phyloP scores from a whole-genome alignment of 345 rosid species.

The Eucalyptus decipiens region DNA sequence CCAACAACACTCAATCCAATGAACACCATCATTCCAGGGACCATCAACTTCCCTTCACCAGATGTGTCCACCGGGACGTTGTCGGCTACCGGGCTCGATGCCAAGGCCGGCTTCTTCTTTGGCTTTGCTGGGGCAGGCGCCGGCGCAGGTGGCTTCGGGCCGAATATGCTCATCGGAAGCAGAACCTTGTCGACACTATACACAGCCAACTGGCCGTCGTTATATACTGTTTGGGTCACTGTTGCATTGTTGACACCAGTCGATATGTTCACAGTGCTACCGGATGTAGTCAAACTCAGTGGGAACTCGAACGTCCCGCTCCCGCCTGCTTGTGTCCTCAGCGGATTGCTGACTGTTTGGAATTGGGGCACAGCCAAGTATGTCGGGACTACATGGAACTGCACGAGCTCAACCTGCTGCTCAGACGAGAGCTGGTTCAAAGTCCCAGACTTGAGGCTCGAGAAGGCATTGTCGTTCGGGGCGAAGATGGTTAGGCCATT shows the following conservation, averaged over 20 bases:
- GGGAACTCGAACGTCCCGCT: conserved; percentile 8
- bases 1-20: background rate
- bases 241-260: conserved; percentile 29
- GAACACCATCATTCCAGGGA: background rate
- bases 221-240: conserved; percentile 12
- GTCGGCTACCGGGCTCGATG: background rate
- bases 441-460: conserved; percentile 20
- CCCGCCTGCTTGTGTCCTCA: conserved; percentile 27
- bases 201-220: conserved; percentile 26
- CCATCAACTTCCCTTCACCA: background rate
- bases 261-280: conserved; percentile 24
- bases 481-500: conserved; percentile 20
- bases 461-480: conserved; percentile 20
- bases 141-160: conserved; percentile 31
- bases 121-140: conserved; percentile 24
- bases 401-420: conserved; percentile 16
- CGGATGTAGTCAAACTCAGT: conserved; percentile 14
- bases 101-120: conserved; percentile 10
- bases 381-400: conserved; percentile 20
- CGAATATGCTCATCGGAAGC: conserved; percentile 29
- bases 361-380: conserved; percentile 18
- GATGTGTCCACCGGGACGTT: conserved; percentile 5
- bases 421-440: conserved; percentile 18
- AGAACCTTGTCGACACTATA: conserved; percentile 35
- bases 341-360: conserved; percentile 30